Base-by-base conservation (phyloP, 169 alveolate species). In the Plasmodium gaboni region DNA sequence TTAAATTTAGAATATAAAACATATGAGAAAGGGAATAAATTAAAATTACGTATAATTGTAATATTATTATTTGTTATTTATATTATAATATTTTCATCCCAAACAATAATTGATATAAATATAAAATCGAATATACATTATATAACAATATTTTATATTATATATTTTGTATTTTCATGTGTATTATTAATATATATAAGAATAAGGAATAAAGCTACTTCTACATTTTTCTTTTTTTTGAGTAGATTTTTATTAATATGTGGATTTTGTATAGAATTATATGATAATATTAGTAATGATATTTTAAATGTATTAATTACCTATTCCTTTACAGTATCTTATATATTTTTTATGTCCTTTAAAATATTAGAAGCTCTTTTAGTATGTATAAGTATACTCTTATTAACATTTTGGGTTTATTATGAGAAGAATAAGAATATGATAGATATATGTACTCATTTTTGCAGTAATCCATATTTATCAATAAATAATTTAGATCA, bases 401-500 rank as follows among this genome's bases (percentile, higher is more conserved):
- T 48, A 13, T n/a, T 78, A 48, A 15, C 78, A 0, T 48, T 42
- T 28, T 65, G 76, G 78, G 61, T 65, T 44, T 78, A 65, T 46
- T 78, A 78, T 50, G 19, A 68, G 68, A 93, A 92, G 71, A 92
- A 89, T 7, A 64, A 78, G 60, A 42, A 42, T 13, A 12, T 91
- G 9, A 48, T 86, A 24, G 64, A 87, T 22, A 50, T 78, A 24
- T 74, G 89, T 57, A 63, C 92, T 0, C 51, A 85, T 26, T 64
- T 89, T 65, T 76, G 93, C 32, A 91, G 89, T 48, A 80, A 90
- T 50, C 86, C 93, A 6, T 92, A 89, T 88, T 19, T 73, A 22
- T 51, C 55, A 9, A 26, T 46, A 24, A 42, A 48, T n/a, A 24
- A 69, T 8, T 70, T 78, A 55, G 74, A 74, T 15, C 15, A 69